These are phyloP conservation scores for Udeniomyces megalosporus DNA, from an alignment of 768 basidiomycete species.

Conservation along the genomic window DNA sequence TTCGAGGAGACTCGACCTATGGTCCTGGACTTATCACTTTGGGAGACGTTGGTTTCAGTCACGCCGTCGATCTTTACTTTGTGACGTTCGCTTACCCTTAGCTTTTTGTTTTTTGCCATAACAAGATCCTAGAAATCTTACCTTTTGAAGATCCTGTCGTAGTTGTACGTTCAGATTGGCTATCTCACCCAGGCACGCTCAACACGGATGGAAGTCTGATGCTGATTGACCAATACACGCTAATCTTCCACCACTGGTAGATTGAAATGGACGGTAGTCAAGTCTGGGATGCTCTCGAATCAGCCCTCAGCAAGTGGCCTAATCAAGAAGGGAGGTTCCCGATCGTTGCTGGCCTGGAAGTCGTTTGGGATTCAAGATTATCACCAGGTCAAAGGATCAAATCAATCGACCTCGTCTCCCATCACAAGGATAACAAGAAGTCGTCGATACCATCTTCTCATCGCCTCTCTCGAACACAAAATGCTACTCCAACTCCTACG, in stretches of 20 bases:
- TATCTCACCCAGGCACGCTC: too few species aligned
- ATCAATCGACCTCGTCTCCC: conserved; percentile 35
- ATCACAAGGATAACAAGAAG: too few species aligned
- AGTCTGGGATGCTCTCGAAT: conserved; percentile 66
- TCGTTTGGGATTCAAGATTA: conserved; percentile 69
- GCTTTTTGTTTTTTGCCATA: neutral
- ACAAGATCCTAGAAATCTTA: conserved; percentile 43
- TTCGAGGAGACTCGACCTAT: conserved; percentile 72
- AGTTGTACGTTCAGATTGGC: too few species aligned
- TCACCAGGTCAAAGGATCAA: conserved; percentile 55
- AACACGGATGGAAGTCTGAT: too few species aligned
- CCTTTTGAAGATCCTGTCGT: conserved; percentile 77
- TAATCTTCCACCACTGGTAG: too few species aligned
- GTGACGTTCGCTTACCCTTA: neutral
- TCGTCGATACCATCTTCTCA: too few species aligned
- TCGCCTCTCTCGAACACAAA: too few species aligned
- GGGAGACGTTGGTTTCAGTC: conserved; percentile 37
- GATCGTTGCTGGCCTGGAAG: conserved; percentile 63
- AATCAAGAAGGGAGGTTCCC: conserved; percentile 90
- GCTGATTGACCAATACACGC: too few species aligned
- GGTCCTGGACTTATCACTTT: conserved; percentile 64
- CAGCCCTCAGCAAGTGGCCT: conserved; percentile 58
- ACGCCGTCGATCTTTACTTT: conserved; percentile 35
- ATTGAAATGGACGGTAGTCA: conserved; percentile 41
- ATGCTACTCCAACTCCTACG: too few species aligned